Evolutionary conservation across 2,329 filamentous ascomycete genomes (phyloP).

Genomic region (Xylariomycetidae sp.): DNA sequence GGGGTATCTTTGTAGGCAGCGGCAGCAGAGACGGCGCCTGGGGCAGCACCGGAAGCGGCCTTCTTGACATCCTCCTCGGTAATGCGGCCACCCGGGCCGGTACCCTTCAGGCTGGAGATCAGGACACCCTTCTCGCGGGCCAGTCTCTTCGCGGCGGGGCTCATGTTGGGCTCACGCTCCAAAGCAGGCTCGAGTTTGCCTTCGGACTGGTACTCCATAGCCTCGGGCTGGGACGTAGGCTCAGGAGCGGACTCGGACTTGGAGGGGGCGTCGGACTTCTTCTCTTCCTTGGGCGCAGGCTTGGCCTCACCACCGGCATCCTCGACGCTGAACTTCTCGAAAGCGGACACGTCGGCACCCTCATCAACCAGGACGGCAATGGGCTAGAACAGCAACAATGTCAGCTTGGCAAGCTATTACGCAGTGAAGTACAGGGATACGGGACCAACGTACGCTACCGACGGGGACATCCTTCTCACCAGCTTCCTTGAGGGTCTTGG

Average conservation of each 20-base stretch:
- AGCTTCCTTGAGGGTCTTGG: slow-evolving; percentile 87
- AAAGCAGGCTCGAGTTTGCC: slow-evolving; percentile 78
- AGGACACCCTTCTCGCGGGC: slow-evolving; percentile 80
- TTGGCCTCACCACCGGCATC: slow-evolving; percentile 82
- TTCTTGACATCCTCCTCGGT: slow-evolving; percentile 93
- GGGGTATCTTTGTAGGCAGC: slow-evolving; percentile 78
- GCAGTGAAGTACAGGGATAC: too few species aligned
- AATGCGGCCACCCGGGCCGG: slow-evolving; percentile 78
- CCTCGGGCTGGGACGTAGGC: slow-evolving; percentile 46
- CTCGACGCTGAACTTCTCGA: slow-evolving; percentile 79
- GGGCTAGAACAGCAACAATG: slow-evolving; percentile 51
- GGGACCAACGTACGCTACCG: slow-evolving; percentile 73
- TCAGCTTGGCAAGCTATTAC: slow-evolving; percentile 4
- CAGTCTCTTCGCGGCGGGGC: slow-evolving; percentile 69
- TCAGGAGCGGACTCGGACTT: slow-evolving; percentile 52
- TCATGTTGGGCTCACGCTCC: slow-evolving; percentile 72
- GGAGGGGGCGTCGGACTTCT: slow-evolving; percentile 55
- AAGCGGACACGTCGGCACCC: slow-evolving; percentile 77
- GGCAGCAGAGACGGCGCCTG: slow-evolving; percentile 44
- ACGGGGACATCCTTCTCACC: slow-evolving; percentile 93
- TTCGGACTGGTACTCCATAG: slow-evolving; percentile 66
- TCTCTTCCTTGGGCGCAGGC: slow-evolving; percentile 59
- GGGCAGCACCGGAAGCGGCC: slow-evolving; percentile 58
- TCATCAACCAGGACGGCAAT: slow-evolving; percentile 95
- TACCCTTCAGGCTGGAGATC: slow-evolving; percentile 75